Evolutionary conservation across 345 rosid genomes (phyloP).

Genomic region (Murraya paniculata): DNA sequence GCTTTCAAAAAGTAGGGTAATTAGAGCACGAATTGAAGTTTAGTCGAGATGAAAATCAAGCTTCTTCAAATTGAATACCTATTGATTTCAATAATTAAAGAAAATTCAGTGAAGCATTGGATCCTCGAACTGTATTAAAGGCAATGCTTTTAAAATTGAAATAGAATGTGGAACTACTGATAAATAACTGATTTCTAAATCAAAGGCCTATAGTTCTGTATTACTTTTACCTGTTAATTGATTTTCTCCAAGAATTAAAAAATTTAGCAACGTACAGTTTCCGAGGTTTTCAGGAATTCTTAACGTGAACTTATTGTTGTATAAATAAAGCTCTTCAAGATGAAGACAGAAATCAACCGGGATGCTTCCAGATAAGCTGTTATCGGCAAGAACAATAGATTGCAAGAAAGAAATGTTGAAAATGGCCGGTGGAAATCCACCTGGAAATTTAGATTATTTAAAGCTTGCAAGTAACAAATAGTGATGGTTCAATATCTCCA

Average conservation of each 20-base stretch:
- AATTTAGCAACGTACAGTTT: background rate
- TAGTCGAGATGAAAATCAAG: background rate
- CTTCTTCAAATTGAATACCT: background rate
- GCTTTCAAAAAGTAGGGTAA: too few relatives aligned
- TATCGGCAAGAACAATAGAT: background rate
- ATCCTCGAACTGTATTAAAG: background rate
- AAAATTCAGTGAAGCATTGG: too few relatives aligned
- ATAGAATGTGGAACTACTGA: background rate
- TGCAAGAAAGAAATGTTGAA: background rate
- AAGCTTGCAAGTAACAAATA: background rate
- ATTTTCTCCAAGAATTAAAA: background rate
- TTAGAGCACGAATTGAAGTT: too few relatives aligned
- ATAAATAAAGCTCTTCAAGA: background rate
- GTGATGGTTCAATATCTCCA: too few relatives aligned
- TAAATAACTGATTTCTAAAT: background rate
- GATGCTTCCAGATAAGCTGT: conserved; percentile 12
- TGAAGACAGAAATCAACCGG: background rate
- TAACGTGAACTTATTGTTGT: background rate
- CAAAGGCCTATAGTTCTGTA: background rate
- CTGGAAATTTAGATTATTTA: background rate
- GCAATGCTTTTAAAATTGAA: background rate
- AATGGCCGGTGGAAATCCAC: background rate
- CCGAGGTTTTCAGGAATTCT: background rate
- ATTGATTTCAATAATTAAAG: too few relatives aligned
- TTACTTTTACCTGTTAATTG: background rate